Evolutionary conservation across 2,329 filamentous ascomycete species (phyloP), one percentile per base, ranked within the genome.

Genomic region (Blumeria graminis): DNA sequence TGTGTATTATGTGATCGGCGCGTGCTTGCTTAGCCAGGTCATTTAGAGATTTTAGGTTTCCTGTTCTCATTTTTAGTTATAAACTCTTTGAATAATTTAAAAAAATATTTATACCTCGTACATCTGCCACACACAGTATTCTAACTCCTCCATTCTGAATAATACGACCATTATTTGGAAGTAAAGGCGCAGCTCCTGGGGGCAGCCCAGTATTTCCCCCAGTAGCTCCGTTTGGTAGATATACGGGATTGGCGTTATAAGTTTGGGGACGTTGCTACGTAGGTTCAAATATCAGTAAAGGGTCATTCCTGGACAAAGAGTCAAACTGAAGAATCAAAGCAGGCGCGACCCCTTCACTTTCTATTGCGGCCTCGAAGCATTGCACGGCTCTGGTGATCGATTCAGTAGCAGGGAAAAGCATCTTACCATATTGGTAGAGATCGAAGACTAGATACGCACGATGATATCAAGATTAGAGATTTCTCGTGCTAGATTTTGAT

Each of bases 1-100:
- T 98, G 71, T 98, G 92, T 66, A 98, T 88, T 70, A 98, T 94
- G 72, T 95, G 88, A 71, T 95, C 88, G 65, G 92, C 92, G 68
- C 85, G 85, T 60, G 92, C 90, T 68, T 92, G 85, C 71, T 86
- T 93, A 61, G 92, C 92, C 60, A 98, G 82, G 60, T 96, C 89
- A 72, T 98, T 98, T 65, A 98, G 75, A 62, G 92, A 95, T 71
- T 84, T 81, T 63, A 98, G 75, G 70, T 96, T 95, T 70, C 92
- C 92, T 98, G 63, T 8, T 50, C 22, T 28, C 2, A 28, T 28
- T 28, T 28, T 28, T 28, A 28, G 22, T 28, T 28, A 1, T 1
- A 28, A 28, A 2, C 1, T 28, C 22, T 28, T 28, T 28, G 4
- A 28, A 28, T 18, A 46, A 41, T 34, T 45, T 57, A 50, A 58